Evolutionary conservation across 208 protist genomes (phyloP).

Genomic region (Wallacemonas sp.): DNA sequence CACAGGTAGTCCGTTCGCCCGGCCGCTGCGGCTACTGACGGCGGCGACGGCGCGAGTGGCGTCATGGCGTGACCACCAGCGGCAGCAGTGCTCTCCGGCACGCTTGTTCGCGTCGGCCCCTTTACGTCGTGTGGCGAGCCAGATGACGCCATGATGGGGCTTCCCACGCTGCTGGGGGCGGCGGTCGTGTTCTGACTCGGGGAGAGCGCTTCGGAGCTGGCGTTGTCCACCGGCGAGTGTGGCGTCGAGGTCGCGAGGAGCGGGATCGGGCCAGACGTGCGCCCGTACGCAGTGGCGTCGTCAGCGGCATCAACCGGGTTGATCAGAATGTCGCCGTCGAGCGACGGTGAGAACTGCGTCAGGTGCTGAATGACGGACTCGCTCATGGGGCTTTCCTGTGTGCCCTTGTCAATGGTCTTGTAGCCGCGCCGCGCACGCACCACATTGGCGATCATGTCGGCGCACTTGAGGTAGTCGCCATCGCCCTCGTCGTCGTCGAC

Average conservation of each 20-base stretch:
- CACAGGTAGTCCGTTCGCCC: not conserved
- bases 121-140: too few relatives aligned
- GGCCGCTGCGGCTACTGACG: not conserved
- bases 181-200: slow-evolving; percentile 8
- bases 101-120: too few relatives aligned
- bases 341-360: not conserved
- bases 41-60: not conserved
- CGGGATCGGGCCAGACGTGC: slow-evolving; percentile 1
- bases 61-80: not conserved
- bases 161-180: slow-evolving; percentile 1
- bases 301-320: not conserved
- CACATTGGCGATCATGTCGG: slow-evolving; percentile 66
- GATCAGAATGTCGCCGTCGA: not conserved
- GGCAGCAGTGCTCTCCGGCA: not conserved
- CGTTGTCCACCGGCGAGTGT: not conserved
- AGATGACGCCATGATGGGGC: too few relatives aligned
- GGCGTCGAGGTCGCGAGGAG: not conserved
- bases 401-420: slow-evolving; percentile 75
- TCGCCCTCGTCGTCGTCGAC: slow-evolving; percentile 82
- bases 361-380: slow-evolving; percentile 15
- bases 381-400: slow-evolving; percentile 39
- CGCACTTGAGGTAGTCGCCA: slow-evolving; percentile 77
- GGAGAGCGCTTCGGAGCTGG: not conserved
- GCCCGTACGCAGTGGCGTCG: not conserved
- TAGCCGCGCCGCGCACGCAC: slow-evolving; percentile 64